A percentile compares a stretch with the other conserved stretches of the same genome.
These are phyloP conservation scores for Russula brevipes DNA, from an alignment of 768 basidiomycete genomes.

Conservation along the genomic window DNA sequence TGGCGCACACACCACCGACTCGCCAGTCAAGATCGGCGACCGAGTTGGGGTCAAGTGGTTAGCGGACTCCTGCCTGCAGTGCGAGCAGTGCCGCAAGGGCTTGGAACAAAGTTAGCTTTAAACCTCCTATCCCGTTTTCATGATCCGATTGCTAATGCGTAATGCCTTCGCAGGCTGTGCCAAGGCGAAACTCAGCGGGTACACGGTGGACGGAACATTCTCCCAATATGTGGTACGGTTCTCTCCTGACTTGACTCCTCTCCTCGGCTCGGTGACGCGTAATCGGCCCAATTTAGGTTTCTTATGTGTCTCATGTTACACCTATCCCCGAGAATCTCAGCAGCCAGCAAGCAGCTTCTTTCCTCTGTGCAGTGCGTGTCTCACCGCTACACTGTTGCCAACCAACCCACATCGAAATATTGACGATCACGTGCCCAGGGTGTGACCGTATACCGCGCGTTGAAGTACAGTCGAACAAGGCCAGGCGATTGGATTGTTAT, in stretches of 20 bases:
- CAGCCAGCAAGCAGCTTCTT: conserved; percentile 63
- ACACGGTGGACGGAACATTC: conserved; percentile 75
- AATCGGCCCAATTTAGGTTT: conserved; percentile 38
- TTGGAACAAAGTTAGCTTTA: conserved; percentile 58
- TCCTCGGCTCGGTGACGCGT: background rate
- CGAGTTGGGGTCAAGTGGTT: conserved; percentile 84
- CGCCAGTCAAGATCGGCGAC: conserved; percentile 67
- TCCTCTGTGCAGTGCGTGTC: conserved; percentile 65
- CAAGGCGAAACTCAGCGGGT: conserved; percentile 59
- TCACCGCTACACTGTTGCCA: background rate
- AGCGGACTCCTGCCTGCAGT: conserved; percentile 67
- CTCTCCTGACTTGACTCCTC: conserved; percentile 18
- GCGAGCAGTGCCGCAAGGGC: conserved; percentile 73
- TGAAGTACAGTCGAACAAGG: conserved; percentile 62
- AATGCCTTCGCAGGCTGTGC: conserved; percentile 45
- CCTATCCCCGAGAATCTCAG: conserved; percentile 67
- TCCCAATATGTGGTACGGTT: conserved; percentile 48
- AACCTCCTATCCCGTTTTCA: background rate
- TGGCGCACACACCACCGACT: conserved; percentile 52
- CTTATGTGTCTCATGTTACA: conserved; percentile 68
- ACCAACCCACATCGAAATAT: too few species aligned
- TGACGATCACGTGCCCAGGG: conserved; percentile 41
- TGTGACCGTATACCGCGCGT: conserved; percentile 79
- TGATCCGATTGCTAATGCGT: background rate
- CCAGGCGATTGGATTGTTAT: conserved; percentile 74